A percentile compares a stretch with the other conserved stretches of the same genome.
phyloP scores from a whole-genome alignment of 2,329 filamentous ascomycete species.

The Volutella citrinella region DNA sequence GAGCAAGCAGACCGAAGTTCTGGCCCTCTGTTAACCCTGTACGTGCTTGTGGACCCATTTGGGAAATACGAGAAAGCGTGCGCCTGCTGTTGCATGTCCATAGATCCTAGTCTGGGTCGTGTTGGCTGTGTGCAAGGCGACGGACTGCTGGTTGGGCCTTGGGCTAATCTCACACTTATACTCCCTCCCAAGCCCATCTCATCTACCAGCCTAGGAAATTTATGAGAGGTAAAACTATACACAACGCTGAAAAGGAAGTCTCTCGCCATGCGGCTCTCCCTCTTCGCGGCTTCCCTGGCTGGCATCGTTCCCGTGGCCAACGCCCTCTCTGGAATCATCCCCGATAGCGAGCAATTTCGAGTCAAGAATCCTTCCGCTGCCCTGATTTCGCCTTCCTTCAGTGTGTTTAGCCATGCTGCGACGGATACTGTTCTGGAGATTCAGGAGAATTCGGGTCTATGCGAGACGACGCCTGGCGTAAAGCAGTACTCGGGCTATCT shows the following conservation, averaged over 20 bases:
- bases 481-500: slow-evolving; percentile 66
- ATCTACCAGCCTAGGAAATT: too few species aligned
- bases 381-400: not conserved
- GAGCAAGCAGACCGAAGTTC: too few species aligned
- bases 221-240: not conserved
- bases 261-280: slow-evolving; percentile 18
- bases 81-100: too few species aligned
- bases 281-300: slow-evolving; percentile 13
- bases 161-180: too few species aligned
- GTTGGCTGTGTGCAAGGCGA: too few species aligned
- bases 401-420: slow-evolving; percentile 16
- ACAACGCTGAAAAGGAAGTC: not conserved
- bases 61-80: too few species aligned
- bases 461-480: slow-evolving; percentile 54
- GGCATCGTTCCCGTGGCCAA: slow-evolving; percentile 10
- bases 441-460: slow-evolving; percentile 42
- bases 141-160: too few species aligned
- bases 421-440: slow-evolving; percentile 22
- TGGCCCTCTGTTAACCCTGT: too few species aligned
- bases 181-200: too few species aligned
- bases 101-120: too few species aligned
- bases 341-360: slow-evolving; percentile 17
- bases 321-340: slow-evolving; percentile 16
- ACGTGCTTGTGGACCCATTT: too few species aligned
- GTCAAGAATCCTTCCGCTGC: slow-evolving; percentile 7